Conservation (phyloP, 352 stramenopile species). For the Phytophthora agathidicida region DNA sequence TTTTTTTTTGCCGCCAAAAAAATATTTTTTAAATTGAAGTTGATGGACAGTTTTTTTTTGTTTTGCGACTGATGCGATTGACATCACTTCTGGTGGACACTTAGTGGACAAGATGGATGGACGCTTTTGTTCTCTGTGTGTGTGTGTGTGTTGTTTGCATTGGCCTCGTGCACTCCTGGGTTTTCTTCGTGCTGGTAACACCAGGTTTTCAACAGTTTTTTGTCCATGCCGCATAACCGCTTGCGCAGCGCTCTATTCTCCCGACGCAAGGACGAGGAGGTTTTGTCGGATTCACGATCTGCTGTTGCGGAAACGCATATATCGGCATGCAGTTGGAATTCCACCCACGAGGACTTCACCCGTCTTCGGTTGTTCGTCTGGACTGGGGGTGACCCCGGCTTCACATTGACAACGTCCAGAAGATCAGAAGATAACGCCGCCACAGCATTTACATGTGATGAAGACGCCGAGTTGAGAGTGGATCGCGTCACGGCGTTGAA, state of each 20-base stretch:
- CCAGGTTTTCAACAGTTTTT: not conserved
- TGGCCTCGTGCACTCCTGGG: conserved; percentile 10
- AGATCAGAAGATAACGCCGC: conserved; percentile 3
- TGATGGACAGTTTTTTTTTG: no score
- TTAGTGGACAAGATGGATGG: no score
- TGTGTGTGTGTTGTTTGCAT: no score
- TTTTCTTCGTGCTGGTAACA: conserved; percentile 11
- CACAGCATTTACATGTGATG: conserved; percentile 20
- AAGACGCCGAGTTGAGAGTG: conserved; percentile 37
- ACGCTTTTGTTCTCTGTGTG: no score
- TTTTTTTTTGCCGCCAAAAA: conserved; percentile 18
- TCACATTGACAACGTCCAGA: conserved; percentile 32
- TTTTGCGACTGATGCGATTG: no score
- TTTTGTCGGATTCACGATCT: not conserved
- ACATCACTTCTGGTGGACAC: no score
- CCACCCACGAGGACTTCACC: conserved; percentile 35
- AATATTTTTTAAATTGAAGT: no score
- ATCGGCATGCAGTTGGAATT: conserved; percentile 26
- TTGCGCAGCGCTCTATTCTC: conserved; percentile 25
- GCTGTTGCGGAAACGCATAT: not conserved
- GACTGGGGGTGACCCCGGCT: conserved; percentile 34
- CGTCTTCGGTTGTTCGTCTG: conserved; percentile 61
- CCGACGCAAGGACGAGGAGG: not conserved
- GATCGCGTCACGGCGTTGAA: conserved; percentile 35
- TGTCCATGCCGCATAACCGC: conserved; percentile 23